Percentiles rank a stretch among this genome's conserved stretches.
Evolutionary conservation across 495 filamentous ascomycete genomes (phyloP).

Genomic region (Eremomyces bilateralis): DNA sequence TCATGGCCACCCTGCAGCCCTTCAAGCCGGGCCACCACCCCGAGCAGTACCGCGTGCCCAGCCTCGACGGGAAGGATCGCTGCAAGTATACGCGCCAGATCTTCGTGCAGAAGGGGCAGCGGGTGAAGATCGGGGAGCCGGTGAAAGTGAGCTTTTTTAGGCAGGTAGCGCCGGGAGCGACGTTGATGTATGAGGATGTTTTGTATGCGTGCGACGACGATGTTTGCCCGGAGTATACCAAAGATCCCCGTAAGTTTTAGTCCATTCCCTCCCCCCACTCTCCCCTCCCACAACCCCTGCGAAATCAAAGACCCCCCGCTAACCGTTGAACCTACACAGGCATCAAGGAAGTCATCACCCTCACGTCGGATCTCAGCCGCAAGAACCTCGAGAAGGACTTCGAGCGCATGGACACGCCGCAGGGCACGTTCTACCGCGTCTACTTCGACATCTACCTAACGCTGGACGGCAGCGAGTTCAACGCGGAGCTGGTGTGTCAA

Average conservation of each 20-base stretch:
- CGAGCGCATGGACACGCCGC: constrained; percentile 96
- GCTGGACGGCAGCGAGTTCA: constrained; percentile 92
- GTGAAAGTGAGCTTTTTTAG: constrained; percentile 98
- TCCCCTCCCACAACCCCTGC: background rate
- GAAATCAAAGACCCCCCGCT: too few species aligned
- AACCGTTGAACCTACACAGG: constrained; percentile 29
- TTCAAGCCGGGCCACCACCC: constrained; percentile 99
- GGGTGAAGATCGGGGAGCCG: constrained; percentile 96
- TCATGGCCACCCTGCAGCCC: constrained; percentile 95
- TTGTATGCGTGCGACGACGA: constrained; percentile 96
- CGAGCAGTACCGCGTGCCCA: constrained; percentile 91
- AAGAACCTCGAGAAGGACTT: constrained; percentile 99
- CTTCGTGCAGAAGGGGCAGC: constrained; percentile 95
- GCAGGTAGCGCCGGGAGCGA: constrained; percentile 91
- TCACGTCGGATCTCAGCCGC: constrained; percentile 86
- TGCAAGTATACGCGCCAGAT: constrained; percentile 99
- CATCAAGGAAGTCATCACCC: constrained; percentile 97
- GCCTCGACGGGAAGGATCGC: constrained; percentile 85
- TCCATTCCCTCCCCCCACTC: too few species aligned
- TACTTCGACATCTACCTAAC: constrained; percentile 79
- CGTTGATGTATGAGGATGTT: constrained; percentile 98
- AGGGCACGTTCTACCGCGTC: constrained; percentile 92
- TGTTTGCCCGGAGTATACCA: constrained; percentile 94
- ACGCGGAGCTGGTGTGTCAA: constrained; percentile 92
- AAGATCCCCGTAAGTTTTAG: constrained; percentile 78